Evolutionary conservation across 805 yeast species (phyloP), one percentile per base, ranked within the genome.

Genomic region (Hanseniaspora valbyensis): DNA sequence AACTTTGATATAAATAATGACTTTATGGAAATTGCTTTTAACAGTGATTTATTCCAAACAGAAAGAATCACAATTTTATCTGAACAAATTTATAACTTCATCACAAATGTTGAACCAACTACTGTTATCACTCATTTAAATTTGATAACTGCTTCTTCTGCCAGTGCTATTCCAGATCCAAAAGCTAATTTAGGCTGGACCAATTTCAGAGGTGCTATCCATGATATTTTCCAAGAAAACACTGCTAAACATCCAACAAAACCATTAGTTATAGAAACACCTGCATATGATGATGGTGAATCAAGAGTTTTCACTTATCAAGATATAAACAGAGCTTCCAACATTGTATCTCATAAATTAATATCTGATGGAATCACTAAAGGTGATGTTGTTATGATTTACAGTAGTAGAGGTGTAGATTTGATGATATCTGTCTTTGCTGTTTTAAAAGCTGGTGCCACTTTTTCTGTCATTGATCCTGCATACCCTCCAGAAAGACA

Each of bases 401-500:
- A 92, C 63, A 96, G 98, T 24, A 86, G 90, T 61, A 80, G 99
- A 67, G 96, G 96, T 59, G 98, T 92, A 7, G 99, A 92, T 63
- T 72, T 92, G 55, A 86, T 92, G 78, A 86, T 94, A 39, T 94
- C 97, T 5, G 96, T 92, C 16, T 81, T 92, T 84, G 99, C 97
- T 66, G 95, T 88, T 19, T 76, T 92, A 64, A 92, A 92, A 69
- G 97, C 98, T 1, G 99, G 99, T 58, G 97, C 95, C 16, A 90
- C 98, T 0, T 92, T 92, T 65, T 89, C 96, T 9, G 99, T 92
- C 21, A 94, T 92, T 56, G 99, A 92, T 64, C 98, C 98, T 7
- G 97, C 97, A 4, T 92, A 92, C 66, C 99, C 99, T 39, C 96
- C 98, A 16, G 95, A 95, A 9, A 79, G 99, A 67, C 99, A 92